phyloP scores from a whole-genome alignment of 163 green algal species.

The Picocystis sp. region DNA sequence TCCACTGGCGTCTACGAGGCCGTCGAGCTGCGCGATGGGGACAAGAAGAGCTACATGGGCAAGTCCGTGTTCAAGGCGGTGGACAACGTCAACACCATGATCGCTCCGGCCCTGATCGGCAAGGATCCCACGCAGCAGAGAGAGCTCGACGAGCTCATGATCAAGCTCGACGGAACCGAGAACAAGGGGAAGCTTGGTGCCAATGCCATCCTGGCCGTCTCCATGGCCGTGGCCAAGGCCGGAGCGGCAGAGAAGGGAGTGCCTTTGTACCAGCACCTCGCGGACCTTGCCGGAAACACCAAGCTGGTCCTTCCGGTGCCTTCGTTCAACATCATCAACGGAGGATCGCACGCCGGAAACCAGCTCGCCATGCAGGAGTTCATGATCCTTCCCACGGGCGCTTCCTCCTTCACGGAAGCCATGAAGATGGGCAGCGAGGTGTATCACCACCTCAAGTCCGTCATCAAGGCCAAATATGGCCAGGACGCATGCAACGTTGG shows the following conservation, averaged over 20 bases:
- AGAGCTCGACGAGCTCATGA: conserved; percentile 88
- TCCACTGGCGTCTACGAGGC: conserved; percentile 97
- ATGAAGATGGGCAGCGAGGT: conserved; percentile 83
- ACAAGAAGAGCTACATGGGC: conserved; percentile 75
- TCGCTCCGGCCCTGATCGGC: conserved; percentile 75
- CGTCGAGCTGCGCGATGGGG: conserved; percentile 88
- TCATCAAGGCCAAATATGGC: conserved; percentile 99
- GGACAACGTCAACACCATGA: conserved; percentile 85
- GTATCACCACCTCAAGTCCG: conserved; percentile 14
- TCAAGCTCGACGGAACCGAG: conserved; percentile 84
- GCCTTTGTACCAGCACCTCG: conserved; percentile 93
- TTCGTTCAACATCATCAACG: conserved; percentile 99
- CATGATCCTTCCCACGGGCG: conserved; percentile 95
- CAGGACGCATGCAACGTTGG: conserved; percentile 95
- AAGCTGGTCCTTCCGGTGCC: conserved; percentile 91
- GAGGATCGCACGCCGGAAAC: conserved; percentile 93
- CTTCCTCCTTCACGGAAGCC: conserved; percentile 75
- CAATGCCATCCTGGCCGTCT: conserved; percentile 98
- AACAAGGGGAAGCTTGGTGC: conserved; percentile 97
- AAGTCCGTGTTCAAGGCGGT: conserved; percentile 93
- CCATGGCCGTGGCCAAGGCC: conserved; percentile 81
- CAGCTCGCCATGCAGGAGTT: conserved; percentile 97
- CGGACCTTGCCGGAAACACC: conserved; percentile 84
- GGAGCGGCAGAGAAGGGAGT: conserved; percentile 85
- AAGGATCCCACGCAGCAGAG: conserved; percentile 86